Conservation (phyloP, 2,329 filamentous ascomycete species). For the Pseudocercospora musae region DNA sequence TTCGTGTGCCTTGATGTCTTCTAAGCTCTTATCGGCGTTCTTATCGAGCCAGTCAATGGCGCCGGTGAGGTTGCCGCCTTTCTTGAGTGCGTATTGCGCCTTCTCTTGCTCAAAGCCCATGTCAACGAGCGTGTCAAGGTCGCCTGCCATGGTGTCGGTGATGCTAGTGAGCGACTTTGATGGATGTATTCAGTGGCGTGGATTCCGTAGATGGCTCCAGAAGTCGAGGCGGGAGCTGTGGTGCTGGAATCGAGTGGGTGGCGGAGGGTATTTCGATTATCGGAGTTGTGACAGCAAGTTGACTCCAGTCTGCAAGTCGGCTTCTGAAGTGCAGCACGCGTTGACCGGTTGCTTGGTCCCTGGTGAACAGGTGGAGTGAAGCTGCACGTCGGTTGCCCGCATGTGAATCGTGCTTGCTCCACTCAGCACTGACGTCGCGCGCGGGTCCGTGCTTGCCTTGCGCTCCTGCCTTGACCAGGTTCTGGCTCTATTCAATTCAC, state of each 20-base stretch:
- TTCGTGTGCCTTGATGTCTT: conserved; percentile 64
- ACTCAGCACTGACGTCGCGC: not conserved
- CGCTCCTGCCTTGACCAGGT: not conserved
- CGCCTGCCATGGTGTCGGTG: conserved; percentile 44
- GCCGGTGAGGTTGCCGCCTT: conserved; percentile 71
- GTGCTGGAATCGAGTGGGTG: not conserved
- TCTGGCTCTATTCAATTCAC: not conserved
- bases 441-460: not conserved
- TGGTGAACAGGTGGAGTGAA: not conserved
- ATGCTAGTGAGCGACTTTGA: conserved; percentile 2
- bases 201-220: not conserved
- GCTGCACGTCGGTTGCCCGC: not conserved
- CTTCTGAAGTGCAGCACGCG: not conserved
- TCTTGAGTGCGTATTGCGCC: conserved; percentile 79
- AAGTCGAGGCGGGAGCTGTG: not conserved
- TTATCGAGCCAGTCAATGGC: conserved; percentile 93
- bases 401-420: conserved; percentile 1
- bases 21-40: conserved; percentile 81
- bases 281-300: not conserved
- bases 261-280: not conserved
- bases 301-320: not conserved
- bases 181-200: conserved; percentile 1
- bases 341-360: not conserved
- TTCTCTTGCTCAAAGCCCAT: conserved; percentile 81
- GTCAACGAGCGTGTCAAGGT: conserved; percentile 60